Evolutionary conservation across 225 moss, liverwort and hornwort species (phyloP).

Genomic region (Asterella californica): DNA sequence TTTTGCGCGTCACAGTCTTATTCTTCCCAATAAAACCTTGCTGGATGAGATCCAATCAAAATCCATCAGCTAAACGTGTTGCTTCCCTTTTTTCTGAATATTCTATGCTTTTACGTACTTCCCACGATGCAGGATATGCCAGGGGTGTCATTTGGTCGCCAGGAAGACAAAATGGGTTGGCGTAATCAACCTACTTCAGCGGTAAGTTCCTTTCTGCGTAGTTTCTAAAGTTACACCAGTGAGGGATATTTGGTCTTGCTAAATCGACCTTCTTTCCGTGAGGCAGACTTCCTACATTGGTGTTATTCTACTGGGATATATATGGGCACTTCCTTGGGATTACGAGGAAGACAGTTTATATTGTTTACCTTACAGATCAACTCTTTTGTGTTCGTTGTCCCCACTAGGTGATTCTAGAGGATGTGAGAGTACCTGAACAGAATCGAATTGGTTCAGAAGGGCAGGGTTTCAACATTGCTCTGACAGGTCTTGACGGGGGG

Average conservation of each 20-base stretch:
- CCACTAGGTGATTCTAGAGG: slow-evolving; percentile 80
- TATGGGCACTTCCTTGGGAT: background rate
- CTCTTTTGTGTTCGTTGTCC: too few species aligned
- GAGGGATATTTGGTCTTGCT: background rate
- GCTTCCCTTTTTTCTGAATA: background rate
- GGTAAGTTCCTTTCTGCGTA: slow-evolving; percentile 40
- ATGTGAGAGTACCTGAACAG: slow-evolving; percentile 84
- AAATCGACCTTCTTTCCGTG: background rate
- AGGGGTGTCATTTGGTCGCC: slow-evolving; percentile 92
- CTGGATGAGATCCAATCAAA: background rate
- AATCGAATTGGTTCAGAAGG: slow-evolving; percentile 85
- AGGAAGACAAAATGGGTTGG: slow-evolving; percentile 99
- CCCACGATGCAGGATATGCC: slow-evolving; percentile 56
- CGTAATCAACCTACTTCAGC: slow-evolving; percentile 92
- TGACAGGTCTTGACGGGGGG: slow-evolving; percentile 95
- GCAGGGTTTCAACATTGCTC: slow-evolving; percentile 87
- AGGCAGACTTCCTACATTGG: background rate
- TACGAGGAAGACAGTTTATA: background rate
- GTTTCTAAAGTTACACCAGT: background rate
- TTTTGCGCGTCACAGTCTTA: background rate
- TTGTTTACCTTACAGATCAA: background rate
- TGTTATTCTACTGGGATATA: background rate
- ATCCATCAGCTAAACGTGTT: background rate
- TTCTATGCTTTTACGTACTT: background rate
- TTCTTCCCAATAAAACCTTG: background rate